A percentile compares a stretch with the other conserved stretches of the same genome.
Evolutionary conservation across 371 early-diverging fungal genomes (phyloP).

Genomic region (Blakeslea trispora): DNA sequence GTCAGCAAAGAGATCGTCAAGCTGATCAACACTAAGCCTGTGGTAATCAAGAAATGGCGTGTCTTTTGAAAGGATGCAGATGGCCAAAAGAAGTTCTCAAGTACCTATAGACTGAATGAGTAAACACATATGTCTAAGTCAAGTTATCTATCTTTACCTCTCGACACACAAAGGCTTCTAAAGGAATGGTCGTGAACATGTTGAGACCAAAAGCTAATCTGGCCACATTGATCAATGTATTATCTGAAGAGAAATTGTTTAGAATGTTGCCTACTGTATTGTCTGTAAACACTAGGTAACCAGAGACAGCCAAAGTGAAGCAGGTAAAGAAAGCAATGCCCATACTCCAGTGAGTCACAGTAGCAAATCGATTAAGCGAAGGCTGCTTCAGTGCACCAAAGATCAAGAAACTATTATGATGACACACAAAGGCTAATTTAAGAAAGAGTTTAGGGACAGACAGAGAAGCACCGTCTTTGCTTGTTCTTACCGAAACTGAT

Average conservation of each 20-base stretch:
- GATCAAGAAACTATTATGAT: constrained; percentile 83
- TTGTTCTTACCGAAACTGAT: constrained; percentile 73
- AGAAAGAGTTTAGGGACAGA: too few relatives aligned
- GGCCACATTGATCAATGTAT: constrained; percentile 74
- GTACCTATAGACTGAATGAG: constrained; percentile 39
- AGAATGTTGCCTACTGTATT: constrained; percentile 71
- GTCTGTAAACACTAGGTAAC: constrained; percentile 72
- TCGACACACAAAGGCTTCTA: constrained; percentile 79
- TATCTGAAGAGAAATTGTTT: constrained; percentile 77
- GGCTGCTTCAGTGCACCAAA: constrained; percentile 77
- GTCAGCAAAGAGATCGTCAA: constrained; percentile 65
- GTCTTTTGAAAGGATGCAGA: constrained; percentile 46
- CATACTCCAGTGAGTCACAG: constrained; percentile 74
- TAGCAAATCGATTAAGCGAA: constrained; percentile 69
- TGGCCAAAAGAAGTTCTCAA: constrained; percentile 64
- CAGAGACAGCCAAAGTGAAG: constrained; percentile 64
- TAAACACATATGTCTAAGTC: too few relatives aligned
- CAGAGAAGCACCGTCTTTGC: too few relatives aligned
- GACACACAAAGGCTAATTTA: constrained; percentile 79
- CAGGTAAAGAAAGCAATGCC: constrained; percentile 67
- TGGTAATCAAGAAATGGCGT: constrained; percentile 67
- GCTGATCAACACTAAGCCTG: constrained; percentile 54
- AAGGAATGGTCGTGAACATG: constrained; percentile 81
- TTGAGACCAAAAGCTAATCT: constrained; percentile 80
- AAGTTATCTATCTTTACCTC: too few relatives aligned